Base-by-base conservation (phyloP, 148 eudicot species). In the Pharnaceum exiguum region DNA sequence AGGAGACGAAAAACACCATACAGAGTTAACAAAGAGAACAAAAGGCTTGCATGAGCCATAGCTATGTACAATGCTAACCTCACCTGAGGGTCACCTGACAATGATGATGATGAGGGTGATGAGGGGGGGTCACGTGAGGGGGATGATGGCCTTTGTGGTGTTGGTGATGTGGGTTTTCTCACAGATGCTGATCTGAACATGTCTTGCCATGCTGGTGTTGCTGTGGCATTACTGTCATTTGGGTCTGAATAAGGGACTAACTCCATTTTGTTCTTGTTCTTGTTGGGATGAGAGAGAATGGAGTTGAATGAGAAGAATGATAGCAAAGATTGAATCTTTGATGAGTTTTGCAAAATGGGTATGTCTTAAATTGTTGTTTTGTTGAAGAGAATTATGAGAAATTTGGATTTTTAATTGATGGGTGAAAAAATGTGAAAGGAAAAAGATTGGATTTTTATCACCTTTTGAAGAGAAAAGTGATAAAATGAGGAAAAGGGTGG, bases 11-110 rank as follows among this genome's bases (percentile, higher is more conserved):
- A 76, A 2, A 86, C 85, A 22, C 81, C 86, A 53, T 75, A 93
- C 0, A 85, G 67, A 24, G 77, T 62, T 48, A 93, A 66, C 29
- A 88, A 67, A 15, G 90, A 52, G 64, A 88, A 83, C 6, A 85
- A 82, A 27, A 88, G 79, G 11, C 89, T 89, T 0, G 75, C 95
- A 59, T 93, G 96, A 19, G 98, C 98, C 90, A 88, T 85, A 51
- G 95, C 85, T 62, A 93, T 83, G 75, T 81, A 93, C 18, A 88
- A 68, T 10, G 98, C 86, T 7, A 93, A 73, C 5, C 83, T 75
- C 12, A 88, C 95, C 72, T 85, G 96, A 1, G 84, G 77, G 60
- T 82, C 94, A 13, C 71, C 73, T 33, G 85, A 71, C 31, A 80
- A 73, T n/a, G 29, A 70, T n/a, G 51, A 62, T 10, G 16, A 57